Evolutionary conservation across 805 yeast species (phyloP).

Genomic region (Lipomyces lipofer): DNA sequence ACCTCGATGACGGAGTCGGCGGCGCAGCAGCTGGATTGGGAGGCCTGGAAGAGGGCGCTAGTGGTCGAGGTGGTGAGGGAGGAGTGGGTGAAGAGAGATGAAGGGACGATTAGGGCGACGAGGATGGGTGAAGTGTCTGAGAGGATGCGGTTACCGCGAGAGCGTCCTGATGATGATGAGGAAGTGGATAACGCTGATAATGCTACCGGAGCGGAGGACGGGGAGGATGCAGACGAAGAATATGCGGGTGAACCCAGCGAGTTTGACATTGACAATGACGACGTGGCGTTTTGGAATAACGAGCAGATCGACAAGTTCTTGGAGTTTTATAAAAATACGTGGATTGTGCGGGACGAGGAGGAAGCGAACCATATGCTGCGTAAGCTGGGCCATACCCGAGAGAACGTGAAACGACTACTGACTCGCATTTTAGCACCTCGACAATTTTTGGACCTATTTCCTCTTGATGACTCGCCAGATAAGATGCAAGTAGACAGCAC

Average conservation of each 20-base stretch:
- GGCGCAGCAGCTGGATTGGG: conserved; percentile 25
- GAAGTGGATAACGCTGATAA: not conserved
- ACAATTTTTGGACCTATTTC: conserved; percentile 23
- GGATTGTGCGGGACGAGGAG: conserved; percentile 18
- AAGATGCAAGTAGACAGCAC: not conserved
- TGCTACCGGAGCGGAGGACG: not conserved
- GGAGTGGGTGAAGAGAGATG: conserved; percentile 11
- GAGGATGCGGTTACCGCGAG: not conserved
- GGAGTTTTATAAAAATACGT: conserved; percentile 20
- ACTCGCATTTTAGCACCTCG: conserved; percentile 4
- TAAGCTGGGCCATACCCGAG: not conserved
- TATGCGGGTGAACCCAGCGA: not conserved
- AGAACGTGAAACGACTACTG: not conserved
- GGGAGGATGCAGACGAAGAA: not conserved
- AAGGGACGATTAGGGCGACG: not conserved
- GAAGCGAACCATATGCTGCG: conserved; percentile 16
- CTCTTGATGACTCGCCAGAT: not conserved
- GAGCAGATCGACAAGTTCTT: conserved; percentile 14
- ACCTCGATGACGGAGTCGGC: conserved; percentile 19
- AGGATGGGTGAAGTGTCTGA: conserved; percentile 15
- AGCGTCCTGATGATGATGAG: too few relatives aligned
- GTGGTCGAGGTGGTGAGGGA: conserved; percentile 5
- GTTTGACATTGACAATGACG: conserved; percentile 12
- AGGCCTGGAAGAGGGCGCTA: conserved; percentile 16
- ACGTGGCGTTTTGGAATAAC: conserved; percentile 19